Evolutionary conservation across 805 yeast genomes (phyloP), one percentile per base, ranked within the genome.

Genomic region (Zygosaccharomyces kombuchaensis): DNA sequence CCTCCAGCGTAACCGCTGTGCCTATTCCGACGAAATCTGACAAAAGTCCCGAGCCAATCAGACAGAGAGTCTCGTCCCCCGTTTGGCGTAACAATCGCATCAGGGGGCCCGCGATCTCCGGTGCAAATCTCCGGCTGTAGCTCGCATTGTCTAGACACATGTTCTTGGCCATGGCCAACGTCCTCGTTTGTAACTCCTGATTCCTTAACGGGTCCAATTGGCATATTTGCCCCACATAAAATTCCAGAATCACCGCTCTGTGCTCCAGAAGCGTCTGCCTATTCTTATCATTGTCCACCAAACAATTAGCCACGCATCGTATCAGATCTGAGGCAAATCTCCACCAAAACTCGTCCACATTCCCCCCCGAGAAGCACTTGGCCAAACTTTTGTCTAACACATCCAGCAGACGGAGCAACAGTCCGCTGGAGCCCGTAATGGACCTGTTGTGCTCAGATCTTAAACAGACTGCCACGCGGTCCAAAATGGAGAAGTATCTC

Each of bases 291-390:
- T 63, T 60, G 43, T 66, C 68, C 1, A 62, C 62, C 12, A 66
- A 32, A 25, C 58, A 40, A 44, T 66, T 66, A 0, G 69, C 67
- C 9, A 65, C 45, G 39, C 67, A 65, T 44, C 70, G 58, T 2
- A 60, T 51, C 26, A 64, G 17, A 44, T 63, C 68, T 13, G 66
- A 58, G 7, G 51, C 47, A 19, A 66, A 14, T 17, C 50, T 50
- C 31, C 53, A 48, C 45, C 49, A 54, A n/a, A 51, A 46, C 5
- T 46, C n/a, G 16, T 40, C 22, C 22, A 27, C 26, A n/a, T 25
- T 27, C 6, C 22, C 34, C n/a, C 27, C 26, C 16, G 50, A 46
- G 14, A 61, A 50, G 21, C 56, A 50, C 1, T 39, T 25, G 22
- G 48, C 53, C 10, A 63, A 29, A 0, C 47, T 4, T 9, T 40